Percentiles rank a stretch among this genome's conserved stretches.
These are phyloP conservation scores for Trichosporon asahii DNA, from an alignment of 1,284 basidiomycete species.

Conservation along the genomic window DNA sequence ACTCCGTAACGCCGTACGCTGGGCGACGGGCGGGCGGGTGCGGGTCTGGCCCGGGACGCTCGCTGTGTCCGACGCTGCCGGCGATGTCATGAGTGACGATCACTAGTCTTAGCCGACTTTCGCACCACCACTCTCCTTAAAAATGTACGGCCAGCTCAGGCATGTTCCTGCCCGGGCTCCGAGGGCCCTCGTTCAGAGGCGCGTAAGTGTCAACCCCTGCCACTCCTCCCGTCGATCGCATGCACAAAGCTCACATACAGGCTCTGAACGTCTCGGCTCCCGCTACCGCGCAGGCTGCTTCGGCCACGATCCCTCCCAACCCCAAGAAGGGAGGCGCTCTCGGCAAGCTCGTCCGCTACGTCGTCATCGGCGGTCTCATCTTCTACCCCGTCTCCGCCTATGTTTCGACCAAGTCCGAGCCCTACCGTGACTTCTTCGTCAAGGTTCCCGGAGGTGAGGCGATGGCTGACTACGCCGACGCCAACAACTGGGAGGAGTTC, in stretches of 20 bases:
- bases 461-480: constrained; percentile 76
- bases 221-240: background rate
- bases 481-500: constrained; percentile 65
- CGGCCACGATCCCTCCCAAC: constrained; percentile 23
- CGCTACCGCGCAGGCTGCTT: constrained; percentile 26
- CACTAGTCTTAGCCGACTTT: constrained; percentile 3
- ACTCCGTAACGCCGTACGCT: background rate
- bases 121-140: constrained; percentile 10
- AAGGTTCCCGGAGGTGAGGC: constrained; percentile 61
- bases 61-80: constrained; percentile 6
- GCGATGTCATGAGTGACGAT: constrained; percentile 12
- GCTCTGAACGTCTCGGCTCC: constrained; percentile 34
- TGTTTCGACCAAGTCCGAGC: constrained; percentile 51
- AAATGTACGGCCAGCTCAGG: constrained; percentile 40
- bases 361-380: constrained; percentile 47
- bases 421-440: constrained; percentile 57
- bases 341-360: constrained; percentile 51
- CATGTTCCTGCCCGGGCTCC: constrained; percentile 31
- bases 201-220: constrained; percentile 31
- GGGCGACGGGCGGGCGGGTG: background rate
- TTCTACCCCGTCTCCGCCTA: constrained; percentile 54
- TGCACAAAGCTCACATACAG: constrained; percentile 20
- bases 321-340: constrained; percentile 29
- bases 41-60: background rate
- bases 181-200: constrained; percentile 33